These are phyloP conservation scores for Trichocladium uniseriatum DNA, from an alignment of 495 filamentous ascomycete genomes.

Conservation along the genomic window DNA sequence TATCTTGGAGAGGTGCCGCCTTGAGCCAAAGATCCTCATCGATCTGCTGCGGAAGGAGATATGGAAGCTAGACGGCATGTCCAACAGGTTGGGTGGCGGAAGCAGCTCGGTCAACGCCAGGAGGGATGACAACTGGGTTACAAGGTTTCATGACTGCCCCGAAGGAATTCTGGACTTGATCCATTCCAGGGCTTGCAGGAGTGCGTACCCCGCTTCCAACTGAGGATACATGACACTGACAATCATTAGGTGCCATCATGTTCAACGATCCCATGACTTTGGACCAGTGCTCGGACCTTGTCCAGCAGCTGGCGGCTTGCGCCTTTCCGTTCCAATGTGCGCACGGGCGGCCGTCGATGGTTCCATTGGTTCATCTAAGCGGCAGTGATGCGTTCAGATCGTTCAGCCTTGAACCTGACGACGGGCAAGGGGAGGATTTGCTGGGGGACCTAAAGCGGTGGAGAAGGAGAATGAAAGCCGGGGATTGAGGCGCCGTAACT, in stretches of 20 bases:
- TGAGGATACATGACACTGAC: neutral
- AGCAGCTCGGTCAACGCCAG: neutral
- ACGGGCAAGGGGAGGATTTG: neutral
- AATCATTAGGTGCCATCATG: slow-evolving; percentile 64
- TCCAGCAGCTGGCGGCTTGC: slow-evolving; percentile 54
- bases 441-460: slow-evolving; percentile 6
- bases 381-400: neutral
- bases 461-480: neutral
- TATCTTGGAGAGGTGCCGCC: slow-evolving; percentile 66
- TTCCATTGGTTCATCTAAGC: slow-evolving; percentile 57
- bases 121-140: slow-evolving; percentile 40
- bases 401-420: neutral
- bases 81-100: slow-evolving; percentile 3
- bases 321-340: slow-evolving; percentile 91
- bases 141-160: slow-evolving; percentile 56
- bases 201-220: slow-evolving; percentile 18
- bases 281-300: slow-evolving; percentile 56
- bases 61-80: slow-evolving; percentile 42
- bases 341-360: slow-evolving; percentile 71
- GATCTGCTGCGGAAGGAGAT: slow-evolving; percentile 66
- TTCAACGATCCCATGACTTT: slow-evolving; percentile 73
- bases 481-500: too few relatives aligned
- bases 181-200: slow-evolving; percentile 82
- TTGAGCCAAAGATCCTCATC: slow-evolving; percentile 58
- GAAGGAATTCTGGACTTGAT: slow-evolving; percentile 75